phyloP scores from a whole-genome alignment of 75 land plant species.

The Adiantum capillusveneris region DNA sequence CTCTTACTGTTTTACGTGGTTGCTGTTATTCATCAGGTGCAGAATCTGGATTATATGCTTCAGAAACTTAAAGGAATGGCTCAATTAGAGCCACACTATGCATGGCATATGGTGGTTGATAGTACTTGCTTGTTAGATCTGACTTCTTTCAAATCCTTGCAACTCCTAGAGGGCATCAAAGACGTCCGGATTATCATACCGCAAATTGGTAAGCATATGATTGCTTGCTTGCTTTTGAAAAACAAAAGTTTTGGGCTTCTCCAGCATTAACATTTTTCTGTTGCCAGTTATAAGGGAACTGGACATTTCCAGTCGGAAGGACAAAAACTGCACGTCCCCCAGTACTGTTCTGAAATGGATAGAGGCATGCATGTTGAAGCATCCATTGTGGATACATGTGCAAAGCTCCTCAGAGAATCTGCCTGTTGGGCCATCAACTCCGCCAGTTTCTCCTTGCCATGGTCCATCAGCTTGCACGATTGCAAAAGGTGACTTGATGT shows the following conservation, averaged over 20 bases:
- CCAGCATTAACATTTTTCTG: neutral
- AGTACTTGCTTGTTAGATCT: conserved; percentile 45
- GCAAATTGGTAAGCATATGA: conserved; percentile 46
- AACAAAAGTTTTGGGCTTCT: neutral
- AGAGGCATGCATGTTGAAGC: conserved; percentile 72
- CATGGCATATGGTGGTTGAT: conserved; percentile 76
- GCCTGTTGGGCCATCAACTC: conserved; percentile 42
- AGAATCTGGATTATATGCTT: neutral
- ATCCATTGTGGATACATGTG: conserved; percentile 81
- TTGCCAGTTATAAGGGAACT: conserved; percentile 5
- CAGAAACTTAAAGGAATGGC: conserved; percentile 3
- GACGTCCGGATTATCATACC: conserved; percentile 73
- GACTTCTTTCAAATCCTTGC: conserved; percentile 53
- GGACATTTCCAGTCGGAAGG: neutral
- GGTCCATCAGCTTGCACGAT: neutral
- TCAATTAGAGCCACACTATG: conserved; percentile 10
- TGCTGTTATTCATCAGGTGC: neutral
- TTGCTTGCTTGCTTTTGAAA: neutral
- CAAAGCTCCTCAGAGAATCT: conserved; percentile 52
- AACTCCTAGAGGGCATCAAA: conserved; percentile 69
- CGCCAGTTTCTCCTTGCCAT: conserved; percentile 61
- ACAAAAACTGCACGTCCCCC: neutral
- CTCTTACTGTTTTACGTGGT: neutral
- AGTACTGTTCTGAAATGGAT: conserved; percentile 64
- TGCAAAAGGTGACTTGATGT: neutral